Base-by-base conservation (phyloP, 2,329 filamentous ascomycete species). In the Beauveria sp. region DNA sequence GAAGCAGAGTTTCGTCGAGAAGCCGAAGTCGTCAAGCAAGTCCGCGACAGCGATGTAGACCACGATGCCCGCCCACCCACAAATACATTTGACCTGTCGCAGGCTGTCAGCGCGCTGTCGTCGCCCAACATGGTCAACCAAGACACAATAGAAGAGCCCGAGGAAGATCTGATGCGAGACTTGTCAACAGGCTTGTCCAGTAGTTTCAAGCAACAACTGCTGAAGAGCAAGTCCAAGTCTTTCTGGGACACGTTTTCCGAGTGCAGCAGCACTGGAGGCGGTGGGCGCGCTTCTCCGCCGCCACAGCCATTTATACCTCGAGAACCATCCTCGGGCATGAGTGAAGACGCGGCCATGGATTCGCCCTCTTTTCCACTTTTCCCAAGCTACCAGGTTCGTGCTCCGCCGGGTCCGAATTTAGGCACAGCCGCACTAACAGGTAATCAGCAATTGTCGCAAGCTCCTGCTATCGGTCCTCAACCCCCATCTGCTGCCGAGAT, bases 11-110 rank as follows among this genome's bases (percentile, higher is more conserved):
- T 91, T 62, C 88, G 90, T 58, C 88, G 92, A 45, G 95, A 99
- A 78, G 92, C 93, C 43, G 93, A 98, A 74, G 95, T 98, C 5
- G 91, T 99, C 65, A 90, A 91, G 56, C 95, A 97, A 74, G 93
- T 98, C 31, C 89, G 92, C 48, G 95, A 98, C 73, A 93, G 88
- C 68, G 93, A 97, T 69, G 83, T 88, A 65, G 85, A 86, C 54
- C 76, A 86, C 16, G 83, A 84, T 62, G 77, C 73, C 62, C 72
- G 72, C 67, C 69, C 77, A 60, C 64, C 72, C 52, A 66, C 75
- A 61, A 62, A 69, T 66, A 73, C 75, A 12, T 71, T 80, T 53
- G 74, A 80, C 59, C 69, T 81, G 62, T 78, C 82, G 16, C 78
- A 82, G 67, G 67, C 76, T 0, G 78, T 77, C 24, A 88, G 86